Conservation (phyloP, 2,329 filamentous ascomycete species). For the Zarea fungicola region DNA sequence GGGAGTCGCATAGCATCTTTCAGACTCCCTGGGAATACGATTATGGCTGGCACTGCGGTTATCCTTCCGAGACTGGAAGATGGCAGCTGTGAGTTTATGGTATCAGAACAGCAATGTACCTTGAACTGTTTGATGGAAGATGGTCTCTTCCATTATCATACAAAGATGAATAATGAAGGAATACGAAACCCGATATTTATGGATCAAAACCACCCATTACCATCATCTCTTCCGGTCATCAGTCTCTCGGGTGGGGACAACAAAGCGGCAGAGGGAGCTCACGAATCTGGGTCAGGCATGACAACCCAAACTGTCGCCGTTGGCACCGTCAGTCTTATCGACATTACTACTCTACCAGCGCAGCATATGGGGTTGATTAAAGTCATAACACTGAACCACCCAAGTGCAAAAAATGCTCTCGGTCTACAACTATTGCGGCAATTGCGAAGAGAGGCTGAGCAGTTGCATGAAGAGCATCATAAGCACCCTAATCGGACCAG, state of each 20-base stretch:
- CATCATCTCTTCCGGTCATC: too few relatives aligned
- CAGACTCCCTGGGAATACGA: not conserved
- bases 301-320: too few relatives aligned
- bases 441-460: not conserved
- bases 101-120: not conserved
- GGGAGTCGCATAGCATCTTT: not conserved
- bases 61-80: not conserved
- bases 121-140: not conserved
- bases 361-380: not conserved
- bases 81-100: not conserved
- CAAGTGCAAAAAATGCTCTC: not conserved
- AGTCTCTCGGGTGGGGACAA: too few relatives aligned
- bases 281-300: too few relatives aligned
- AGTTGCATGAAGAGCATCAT: not conserved
- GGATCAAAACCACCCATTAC: too few relatives aligned
- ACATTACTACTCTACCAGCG: not conserved
- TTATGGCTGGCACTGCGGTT: not conserved
- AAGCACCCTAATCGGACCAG: constrained; percentile 46
- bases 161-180: too few relatives aligned
- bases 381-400: not conserved
- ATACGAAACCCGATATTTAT: too few relatives aligned
- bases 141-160: too few relatives aligned
- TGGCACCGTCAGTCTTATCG: too few relatives aligned
- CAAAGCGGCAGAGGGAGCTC: too few relatives aligned
- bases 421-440: not conserved